phyloP scores from a whole-genome alignment of 116 monocot species.

The Thalassia testudinum region DNA sequence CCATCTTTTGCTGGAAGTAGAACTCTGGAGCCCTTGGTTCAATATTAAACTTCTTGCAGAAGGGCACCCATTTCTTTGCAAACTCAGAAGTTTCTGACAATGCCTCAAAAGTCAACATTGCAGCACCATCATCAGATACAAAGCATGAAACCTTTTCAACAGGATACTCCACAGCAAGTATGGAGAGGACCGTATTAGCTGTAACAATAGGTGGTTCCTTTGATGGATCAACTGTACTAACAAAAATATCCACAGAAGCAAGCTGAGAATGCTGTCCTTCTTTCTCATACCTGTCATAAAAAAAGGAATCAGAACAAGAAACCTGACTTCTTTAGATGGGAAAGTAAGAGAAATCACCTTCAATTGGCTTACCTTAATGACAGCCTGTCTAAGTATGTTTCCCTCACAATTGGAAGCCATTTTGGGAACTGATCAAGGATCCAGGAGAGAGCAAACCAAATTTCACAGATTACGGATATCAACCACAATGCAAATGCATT shows the following conservation, averaged over 20 bases:
- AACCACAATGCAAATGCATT: conserved; percentile 88
- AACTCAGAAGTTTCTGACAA: not conserved
- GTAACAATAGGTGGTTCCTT: conserved; percentile 6
- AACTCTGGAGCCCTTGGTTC: not conserved
- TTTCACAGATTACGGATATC: conserved; percentile 79
- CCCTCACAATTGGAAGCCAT: conserved; percentile 72
- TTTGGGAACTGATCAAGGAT: conserved; percentile 98
- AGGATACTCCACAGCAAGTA: conserved; percentile 6
- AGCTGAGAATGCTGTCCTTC: not conserved
- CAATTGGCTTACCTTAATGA: conserved; percentile 12
- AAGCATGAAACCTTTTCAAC: conserved; percentile 4
- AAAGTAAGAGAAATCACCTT: no score
- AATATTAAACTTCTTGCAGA: conserved; percentile 2
- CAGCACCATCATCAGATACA: conserved; percentile 6
- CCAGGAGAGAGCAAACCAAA: conserved; percentile 97
- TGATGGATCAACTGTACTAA: conserved; percentile 4
- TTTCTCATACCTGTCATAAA: not conserved
- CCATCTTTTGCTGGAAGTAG: conserved; percentile 2
- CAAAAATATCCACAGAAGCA: conserved; percentile 1
- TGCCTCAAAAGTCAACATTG: conserved; percentile 4
- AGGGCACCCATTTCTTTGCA: conserved; percentile 8
- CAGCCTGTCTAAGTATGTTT: conserved; percentile 91
- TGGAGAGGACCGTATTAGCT: not conserved
- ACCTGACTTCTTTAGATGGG: no score
- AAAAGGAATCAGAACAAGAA: conserved; percentile 7